A percentile compares a stretch with the other conserved stretches of the same genome.
Evolutionary conservation across 2,329 filamentous ascomycete species (phyloP).

Genomic region (Akanthomyces lecanii): DNA sequence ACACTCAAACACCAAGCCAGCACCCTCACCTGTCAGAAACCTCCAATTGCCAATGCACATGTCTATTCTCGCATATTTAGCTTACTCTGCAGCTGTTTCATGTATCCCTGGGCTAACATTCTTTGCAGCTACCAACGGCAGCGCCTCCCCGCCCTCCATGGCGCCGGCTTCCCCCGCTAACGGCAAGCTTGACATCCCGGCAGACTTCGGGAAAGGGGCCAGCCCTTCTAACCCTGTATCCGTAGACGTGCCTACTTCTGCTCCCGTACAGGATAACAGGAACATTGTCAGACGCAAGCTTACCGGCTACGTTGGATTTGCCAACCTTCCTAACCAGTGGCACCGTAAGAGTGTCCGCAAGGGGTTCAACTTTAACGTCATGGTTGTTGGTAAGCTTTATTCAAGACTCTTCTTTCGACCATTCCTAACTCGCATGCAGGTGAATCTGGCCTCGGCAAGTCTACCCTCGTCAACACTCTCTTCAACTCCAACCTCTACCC

Average conservation of each 20-base stretch:
- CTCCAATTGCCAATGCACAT: slow-evolving; percentile 21
- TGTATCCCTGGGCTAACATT: slow-evolving; percentile 32
- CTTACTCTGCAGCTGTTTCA: not conserved
- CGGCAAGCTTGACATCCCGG: slow-evolving; percentile 34
- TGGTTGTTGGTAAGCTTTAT: slow-evolving; percentile 85
- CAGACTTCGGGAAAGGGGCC: slow-evolving; percentile 29
- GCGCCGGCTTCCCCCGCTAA: slow-evolving; percentile 39
- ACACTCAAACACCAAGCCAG: slow-evolving; percentile 1
- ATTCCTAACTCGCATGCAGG: slow-evolving; percentile 50
- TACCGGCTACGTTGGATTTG: slow-evolving; percentile 97
- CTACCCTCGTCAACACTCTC: slow-evolving; percentile 95
- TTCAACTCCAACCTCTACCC: slow-evolving; percentile 99
- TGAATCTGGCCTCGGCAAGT: slow-evolving; percentile 99
- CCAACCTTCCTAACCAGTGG: slow-evolving; percentile 99
- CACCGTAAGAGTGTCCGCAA: slow-evolving; percentile 99
- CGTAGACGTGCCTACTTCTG: slow-evolving; percentile 40
- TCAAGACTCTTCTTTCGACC: not conserved
- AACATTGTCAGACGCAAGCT: slow-evolving; percentile 98
- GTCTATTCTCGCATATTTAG: not conserved
- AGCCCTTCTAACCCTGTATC: slow-evolving; percentile 33
- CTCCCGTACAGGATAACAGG: slow-evolving; percentile 59
- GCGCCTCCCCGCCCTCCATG: slow-evolving; percentile 40
- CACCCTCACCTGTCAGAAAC: slow-evolving; percentile 32
- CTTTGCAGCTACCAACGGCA: slow-evolving; percentile 43
- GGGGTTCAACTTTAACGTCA: slow-evolving; percentile 99